Base-by-base conservation (phyloP, 1,139 yeast species). In the Wickerhamomyces sp. region DNA sequence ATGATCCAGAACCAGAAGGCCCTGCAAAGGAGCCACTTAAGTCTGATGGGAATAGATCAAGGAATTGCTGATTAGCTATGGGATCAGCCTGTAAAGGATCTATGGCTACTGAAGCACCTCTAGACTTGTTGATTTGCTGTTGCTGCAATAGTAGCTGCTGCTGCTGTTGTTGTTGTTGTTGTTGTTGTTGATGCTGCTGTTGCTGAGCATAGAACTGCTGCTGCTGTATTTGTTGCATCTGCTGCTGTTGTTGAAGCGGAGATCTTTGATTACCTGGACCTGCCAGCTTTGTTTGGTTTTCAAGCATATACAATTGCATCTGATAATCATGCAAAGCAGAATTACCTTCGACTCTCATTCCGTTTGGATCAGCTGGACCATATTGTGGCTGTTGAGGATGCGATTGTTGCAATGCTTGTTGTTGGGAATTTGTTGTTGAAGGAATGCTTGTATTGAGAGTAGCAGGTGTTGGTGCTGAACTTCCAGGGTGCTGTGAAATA, bases 31-130 rank as follows among this genome's bases (percentile, higher is more conserved):
- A 14, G 3, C 37, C 45, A 14, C 41, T 37, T 14, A 44, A 18
- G 29, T 54, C 58, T 40, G 42, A 48, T 6, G 58, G 54, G 45
- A 57, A 57, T 7, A 55, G 35, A 34, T 57, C 60, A 48, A 54
- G 51, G 34, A 55, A 46, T 10, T 45, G 51, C 23, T 46, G 52
- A 27, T 47, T 45, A 11, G 39, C 42, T 40, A 50, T 39, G 3
- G 57, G 57, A 42, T 57, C 60, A 2, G 56, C 52, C 31, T 55
- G 60, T n/a, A 55, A 34, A 8, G 61, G 58, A 48, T 57, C 61
- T 18, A 57, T 44, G 0, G 54, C 55, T 6, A 55, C 42, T 5
- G 59, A 53, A n/a, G 46, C 49, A 2, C 53, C 56, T 26, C 56
- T 46, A 2, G 46, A 37, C 36, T 44, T 50, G 13, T 14, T 37